phyloP scores from a whole-genome alignment of 1,139 yeast species.

The Candida glucosophila region DNA sequence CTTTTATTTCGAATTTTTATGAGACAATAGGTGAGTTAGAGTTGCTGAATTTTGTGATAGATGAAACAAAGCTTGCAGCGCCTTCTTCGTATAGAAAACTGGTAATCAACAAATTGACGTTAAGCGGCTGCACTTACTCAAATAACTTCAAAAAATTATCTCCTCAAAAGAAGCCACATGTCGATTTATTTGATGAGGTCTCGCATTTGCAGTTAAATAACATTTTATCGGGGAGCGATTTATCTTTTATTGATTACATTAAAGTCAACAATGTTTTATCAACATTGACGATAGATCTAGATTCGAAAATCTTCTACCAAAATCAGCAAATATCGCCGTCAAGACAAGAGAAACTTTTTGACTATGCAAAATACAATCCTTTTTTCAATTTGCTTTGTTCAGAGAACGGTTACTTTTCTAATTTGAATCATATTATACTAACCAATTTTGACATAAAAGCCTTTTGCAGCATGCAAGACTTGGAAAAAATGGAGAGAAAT shows the following conservation, averaged over 20 bases:
- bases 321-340: constrained; percentile 6
- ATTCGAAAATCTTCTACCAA: constrained; percentile 39
- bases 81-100: constrained; percentile 5
- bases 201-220: constrained; percentile 24
- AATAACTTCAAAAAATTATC: constrained; percentile 6
- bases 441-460: constrained; percentile 29
- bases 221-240: constrained; percentile 33
- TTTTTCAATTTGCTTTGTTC: constrained; percentile 37
- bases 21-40: constrained; percentile 36
- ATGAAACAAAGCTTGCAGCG: constrained; percentile 14
- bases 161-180: constrained; percentile 8
- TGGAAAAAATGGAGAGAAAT: constrained; percentile 1
- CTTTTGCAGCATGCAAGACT: no score
- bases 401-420: constrained; percentile 25
- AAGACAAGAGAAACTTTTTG: constrained; percentile 13
- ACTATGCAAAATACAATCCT: constrained; percentile 29
- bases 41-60: constrained; percentile 41
- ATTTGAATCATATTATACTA: constrained; percentile 17
- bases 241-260: constrained; percentile 39
- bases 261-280: constrained; percentile 18
- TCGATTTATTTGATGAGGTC: constrained; percentile 26
- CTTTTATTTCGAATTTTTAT: constrained; percentile 28
- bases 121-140: constrained; percentile 19
- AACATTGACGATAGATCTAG: constrained; percentile 36
- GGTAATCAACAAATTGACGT: constrained; percentile 12